Percentiles rank a stretch among this genome's conserved stretches.
Conservation (phyloP, 192 early-diverging fungal species). For the Entomortierella parvispora region DNA sequence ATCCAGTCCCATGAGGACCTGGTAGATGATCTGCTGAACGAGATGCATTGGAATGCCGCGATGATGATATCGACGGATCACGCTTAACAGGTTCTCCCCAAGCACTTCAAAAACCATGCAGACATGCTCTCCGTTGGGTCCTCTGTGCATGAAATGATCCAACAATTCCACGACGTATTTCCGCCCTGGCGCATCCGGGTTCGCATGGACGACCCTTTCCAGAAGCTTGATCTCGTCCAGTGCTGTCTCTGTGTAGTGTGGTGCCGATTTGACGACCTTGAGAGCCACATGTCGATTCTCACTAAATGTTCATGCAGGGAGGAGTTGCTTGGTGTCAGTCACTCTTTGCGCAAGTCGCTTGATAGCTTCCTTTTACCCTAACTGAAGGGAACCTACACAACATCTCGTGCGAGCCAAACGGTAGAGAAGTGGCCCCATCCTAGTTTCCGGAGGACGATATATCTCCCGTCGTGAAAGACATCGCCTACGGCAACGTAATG, state of each 20-base stretch:
- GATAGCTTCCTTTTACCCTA: too few species aligned
- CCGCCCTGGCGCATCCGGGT: constrained; percentile 64
- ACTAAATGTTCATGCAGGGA: constrained; percentile 33
- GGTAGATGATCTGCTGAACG: constrained; percentile 91
- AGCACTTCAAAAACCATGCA: constrained; percentile 99
- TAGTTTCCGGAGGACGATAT: constrained; percentile 90
- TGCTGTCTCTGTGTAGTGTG: constrained; percentile 95
- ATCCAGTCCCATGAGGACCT: constrained; percentile 91
- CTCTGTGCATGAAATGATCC: constrained; percentile 92
- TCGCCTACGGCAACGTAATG: constrained; percentile 91
- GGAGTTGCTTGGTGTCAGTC: neutral
- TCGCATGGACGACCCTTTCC: constrained; percentile 78
- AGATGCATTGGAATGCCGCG: constrained; percentile 86
- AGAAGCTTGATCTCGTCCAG: constrained; percentile 96
- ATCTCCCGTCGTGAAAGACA: constrained; percentile 78
- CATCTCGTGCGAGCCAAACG: constrained; percentile 93
- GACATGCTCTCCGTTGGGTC: constrained; percentile 91
- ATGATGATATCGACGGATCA: constrained; percentile 86
- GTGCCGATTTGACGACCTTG: constrained; percentile 97
- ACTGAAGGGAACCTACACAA: constrained; percentile 55
- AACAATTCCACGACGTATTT: constrained; percentile 85
- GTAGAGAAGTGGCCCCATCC: constrained; percentile 99
- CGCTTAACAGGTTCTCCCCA: constrained; percentile 91
- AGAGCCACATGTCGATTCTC: constrained; percentile 88
- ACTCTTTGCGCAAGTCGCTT: neutral